Evolutionary conservation across 345 rosid genomes (phyloP), one percentile per base, ranked within the genome.

Genomic region (Erysimum cheiranthoides): DNA sequence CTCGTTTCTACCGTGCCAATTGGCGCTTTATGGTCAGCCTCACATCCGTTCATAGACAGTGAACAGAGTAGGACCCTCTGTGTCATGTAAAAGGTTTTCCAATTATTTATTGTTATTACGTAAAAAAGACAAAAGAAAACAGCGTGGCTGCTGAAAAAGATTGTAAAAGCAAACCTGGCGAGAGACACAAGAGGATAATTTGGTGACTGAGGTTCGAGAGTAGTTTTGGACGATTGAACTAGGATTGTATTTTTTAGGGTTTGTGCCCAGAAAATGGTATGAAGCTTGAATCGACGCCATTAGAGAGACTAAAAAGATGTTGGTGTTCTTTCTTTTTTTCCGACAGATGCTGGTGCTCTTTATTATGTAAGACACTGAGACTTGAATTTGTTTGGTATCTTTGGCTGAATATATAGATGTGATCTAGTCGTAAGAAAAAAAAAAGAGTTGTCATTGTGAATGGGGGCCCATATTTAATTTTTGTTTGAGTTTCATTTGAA

Each of bases 1-100:
- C 81, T 83, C 11, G 85, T 86, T 45, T 88, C 86, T 2, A 81
- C 79, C 50, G 83, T 80, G 27, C 89, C 90, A 38, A 92, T 18
- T 0, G 90, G 87, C 35, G 64, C 8, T 38, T 35, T 67, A 2
- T 84, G 73, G 74, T 81, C 82, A 64, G 87, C 84, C 35, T 82
- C 77, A 81, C 93, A 87, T 3, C 97, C 97, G 64, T 88, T 92
- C 96, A 90, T 90, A 61, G 86, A 85, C 49, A 86, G 10, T 5
- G 83, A 77, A 80, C 81, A 73, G 3, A 77, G 25, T 71, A 73
- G 79, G 35, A 71, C 53, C 77, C 82, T 82, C 85, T 85, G 84
- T 13, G 50, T 40, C 67, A 72, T 0, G 0, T n/a, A 38, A 39
- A 25, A 35, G 42, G 66, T 56, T 46, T 46, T 34, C 13, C 2